Conservation (phyloP, 73 alveolate species). For the Breviolum minutum region DNA sequence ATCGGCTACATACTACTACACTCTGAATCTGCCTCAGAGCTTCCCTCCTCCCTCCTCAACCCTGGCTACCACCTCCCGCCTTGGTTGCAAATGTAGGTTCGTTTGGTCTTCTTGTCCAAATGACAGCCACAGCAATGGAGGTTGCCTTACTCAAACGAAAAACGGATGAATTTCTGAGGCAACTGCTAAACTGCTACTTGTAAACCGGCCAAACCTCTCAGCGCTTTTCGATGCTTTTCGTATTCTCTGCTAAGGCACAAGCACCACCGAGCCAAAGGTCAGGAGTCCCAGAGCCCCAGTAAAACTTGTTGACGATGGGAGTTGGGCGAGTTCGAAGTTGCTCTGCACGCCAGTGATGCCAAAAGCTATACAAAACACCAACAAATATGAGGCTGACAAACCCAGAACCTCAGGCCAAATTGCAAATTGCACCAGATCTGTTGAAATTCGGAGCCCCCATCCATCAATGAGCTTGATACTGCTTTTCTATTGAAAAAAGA, state of each 20-base stretch:
- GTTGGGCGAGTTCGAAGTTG: constrained; percentile 49
- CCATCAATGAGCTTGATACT: not conserved
- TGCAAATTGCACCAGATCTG: not conserved
- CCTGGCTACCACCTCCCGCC: not conserved
- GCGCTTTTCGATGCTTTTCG: not conserved
- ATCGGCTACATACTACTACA: too few species aligned
- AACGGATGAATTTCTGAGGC: not conserved
- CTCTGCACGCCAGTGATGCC: constrained; percentile 49
- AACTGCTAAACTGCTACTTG: not conserved
- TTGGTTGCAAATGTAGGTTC: constrained; percentile 28
- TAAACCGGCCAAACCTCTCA: not conserved
- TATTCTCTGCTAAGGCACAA: not conserved
- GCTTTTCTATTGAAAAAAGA: not conserved
- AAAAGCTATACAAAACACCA: constrained; percentile 20
- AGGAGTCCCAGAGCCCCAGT: not conserved
- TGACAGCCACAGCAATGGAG: constrained; percentile 11
- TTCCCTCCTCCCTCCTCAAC: too few species aligned
- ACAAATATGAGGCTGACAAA: constrained; percentile 58
- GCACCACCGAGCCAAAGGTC: not conserved
- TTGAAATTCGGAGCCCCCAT: not conserved
- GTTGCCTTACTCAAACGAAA: not conserved
- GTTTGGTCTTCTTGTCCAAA: constrained; percentile 19
- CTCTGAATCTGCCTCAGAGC: too few species aligned
- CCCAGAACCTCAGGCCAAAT: constrained; percentile 9
- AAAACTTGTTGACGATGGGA: constrained; percentile 1